A percentile compares a stretch with the other conserved stretches of the same genome.
These are phyloP conservation scores for Blastomyces parvus DNA, from an alignment of 2,329 filamentous ascomycete species.

Conservation along the genomic window DNA sequence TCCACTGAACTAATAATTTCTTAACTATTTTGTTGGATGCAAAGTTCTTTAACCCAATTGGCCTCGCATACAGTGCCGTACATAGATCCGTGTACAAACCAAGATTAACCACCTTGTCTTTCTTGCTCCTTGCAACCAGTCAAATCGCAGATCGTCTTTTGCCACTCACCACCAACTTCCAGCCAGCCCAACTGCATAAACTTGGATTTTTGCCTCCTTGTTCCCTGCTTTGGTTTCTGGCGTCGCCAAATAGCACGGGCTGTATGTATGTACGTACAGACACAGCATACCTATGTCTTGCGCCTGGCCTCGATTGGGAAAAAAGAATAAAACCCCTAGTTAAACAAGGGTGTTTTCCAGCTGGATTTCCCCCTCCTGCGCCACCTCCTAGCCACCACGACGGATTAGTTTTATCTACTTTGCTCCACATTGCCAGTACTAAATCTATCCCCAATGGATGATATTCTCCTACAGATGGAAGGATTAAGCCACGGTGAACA, in stretches of 20 bases:
- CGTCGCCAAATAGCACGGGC: too few species aligned
- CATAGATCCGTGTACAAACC: neutral
- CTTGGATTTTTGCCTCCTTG: neutral
- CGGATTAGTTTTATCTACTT: neutral
- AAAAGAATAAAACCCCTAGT: neutral
- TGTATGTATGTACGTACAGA: neutral
- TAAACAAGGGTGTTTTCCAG: neutral
- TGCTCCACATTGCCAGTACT: neutral
- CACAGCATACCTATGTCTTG: neutral
- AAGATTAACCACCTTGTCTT: neutral
- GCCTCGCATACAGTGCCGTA: too few species aligned
- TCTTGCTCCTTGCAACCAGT: neutral
- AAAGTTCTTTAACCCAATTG: too few species aligned
- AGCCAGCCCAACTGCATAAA: neutral
- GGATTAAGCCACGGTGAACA: too few species aligned
- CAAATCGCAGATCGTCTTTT: neutral
- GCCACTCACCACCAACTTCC: slow-evolving; percentile 1
- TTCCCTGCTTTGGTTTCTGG: neutral
- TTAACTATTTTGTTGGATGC: too few species aligned
- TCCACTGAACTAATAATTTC: too few species aligned
- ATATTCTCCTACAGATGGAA: too few species aligned
- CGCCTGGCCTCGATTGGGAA: neutral
- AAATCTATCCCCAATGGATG: neutral
- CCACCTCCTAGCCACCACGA: neutral
- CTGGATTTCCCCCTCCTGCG: neutral